Evolutionary conservation across 140 eudicot genomes (phyloP).

Genomic region (Cichorium intybus): DNA sequence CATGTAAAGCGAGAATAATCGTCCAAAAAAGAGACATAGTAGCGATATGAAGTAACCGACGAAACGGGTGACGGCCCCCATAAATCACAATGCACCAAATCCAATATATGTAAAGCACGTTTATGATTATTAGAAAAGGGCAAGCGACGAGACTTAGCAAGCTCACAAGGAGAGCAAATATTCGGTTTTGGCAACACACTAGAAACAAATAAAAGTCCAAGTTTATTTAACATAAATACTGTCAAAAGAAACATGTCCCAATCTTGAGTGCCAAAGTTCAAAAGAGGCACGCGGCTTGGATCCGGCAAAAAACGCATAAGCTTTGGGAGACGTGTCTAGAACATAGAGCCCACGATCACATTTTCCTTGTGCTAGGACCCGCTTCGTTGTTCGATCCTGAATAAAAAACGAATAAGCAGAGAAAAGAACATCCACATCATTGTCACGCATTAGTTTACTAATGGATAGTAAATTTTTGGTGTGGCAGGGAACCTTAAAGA

Average conservation of each 20-base stretch:
- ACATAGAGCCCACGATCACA: not conserved
- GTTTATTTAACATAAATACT: too few species aligned
- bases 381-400: too few species aligned
- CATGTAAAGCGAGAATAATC: too few species aligned
- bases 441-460: too few species aligned
- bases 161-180: not conserved
- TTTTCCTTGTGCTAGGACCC: not conserved
- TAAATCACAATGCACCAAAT: not conserved
- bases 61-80: not conserved
- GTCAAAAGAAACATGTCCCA: not conserved
- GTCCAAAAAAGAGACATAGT: not conserved
- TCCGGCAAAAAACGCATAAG: not conserved
- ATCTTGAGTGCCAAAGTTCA: not conserved
- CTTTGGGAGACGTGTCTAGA: not conserved
- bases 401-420: too few species aligned
- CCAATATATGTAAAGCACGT: not conserved
- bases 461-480: too few species aligned
- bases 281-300: not conserved
- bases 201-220: too few species aligned
- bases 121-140: not conserved
- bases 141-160: not conserved
- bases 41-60: not conserved
- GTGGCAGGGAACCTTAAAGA: too few species aligned
- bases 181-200: too few species aligned
- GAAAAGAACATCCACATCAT: too few species aligned